These are phyloP conservation scores for Ulota crispa DNA, from an alignment of 225 moss, liverwort and hornwort species.

Conservation along the genomic window DNA sequence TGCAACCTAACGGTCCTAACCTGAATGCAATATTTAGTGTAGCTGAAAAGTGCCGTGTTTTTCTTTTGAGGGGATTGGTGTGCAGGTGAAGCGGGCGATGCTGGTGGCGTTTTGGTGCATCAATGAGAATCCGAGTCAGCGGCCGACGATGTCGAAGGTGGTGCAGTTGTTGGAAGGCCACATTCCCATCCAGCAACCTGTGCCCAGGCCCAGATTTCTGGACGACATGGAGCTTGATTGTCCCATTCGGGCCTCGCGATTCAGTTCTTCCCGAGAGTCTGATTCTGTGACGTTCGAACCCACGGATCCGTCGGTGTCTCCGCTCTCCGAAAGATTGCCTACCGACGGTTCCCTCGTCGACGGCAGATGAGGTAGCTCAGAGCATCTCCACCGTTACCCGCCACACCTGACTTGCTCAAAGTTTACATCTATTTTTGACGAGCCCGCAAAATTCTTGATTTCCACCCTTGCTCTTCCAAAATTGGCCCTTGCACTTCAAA, in stretches of 20 bases:
- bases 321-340: neutral
- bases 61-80: too few species aligned
- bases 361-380: neutral
- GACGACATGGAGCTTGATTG: neutral
- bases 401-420: too few species aligned
- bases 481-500: too few species aligned
- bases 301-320: neutral
- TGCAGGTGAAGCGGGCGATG: conserved; percentile 8
- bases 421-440: too few species aligned
- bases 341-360: neutral
- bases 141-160: conserved; percentile 17
- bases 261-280: neutral
- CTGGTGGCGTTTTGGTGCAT: conserved; percentile 20
- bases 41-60: too few species aligned
- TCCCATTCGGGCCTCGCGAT: neutral
- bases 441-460: too few species aligned
- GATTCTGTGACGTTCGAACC: accelerated
- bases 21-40: too few species aligned
- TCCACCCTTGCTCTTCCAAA: too few species aligned
- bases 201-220: neutral
- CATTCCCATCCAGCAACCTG: neutral
- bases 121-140: conserved; percentile 1
- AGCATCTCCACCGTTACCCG: too few species aligned
- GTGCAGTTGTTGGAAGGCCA: conserved; percentile 10
- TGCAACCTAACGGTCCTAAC: too few species aligned